phyloP scores from a whole-genome alignment of 495 filamentous ascomycete species.

The Letharia lupina region DNA sequence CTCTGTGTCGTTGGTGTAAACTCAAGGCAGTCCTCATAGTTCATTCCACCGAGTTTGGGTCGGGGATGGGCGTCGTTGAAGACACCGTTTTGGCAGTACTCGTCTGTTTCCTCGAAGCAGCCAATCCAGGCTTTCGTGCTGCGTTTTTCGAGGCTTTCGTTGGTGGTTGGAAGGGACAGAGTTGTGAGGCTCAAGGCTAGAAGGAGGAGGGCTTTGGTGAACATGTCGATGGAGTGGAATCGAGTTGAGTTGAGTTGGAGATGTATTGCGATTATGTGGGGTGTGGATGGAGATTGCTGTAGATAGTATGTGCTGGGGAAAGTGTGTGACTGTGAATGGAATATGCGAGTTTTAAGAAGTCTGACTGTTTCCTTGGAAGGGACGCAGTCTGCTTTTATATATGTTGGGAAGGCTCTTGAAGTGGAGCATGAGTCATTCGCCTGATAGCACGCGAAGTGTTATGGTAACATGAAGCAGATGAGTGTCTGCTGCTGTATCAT shows the following conservation, averaged over 20 bases:
- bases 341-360: no score
- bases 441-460: not conserved
- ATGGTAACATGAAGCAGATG: not conserved
- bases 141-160: not conserved
- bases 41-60: no score
- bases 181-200: not conserved
- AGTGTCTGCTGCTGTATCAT: not conserved
- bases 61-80: no score
- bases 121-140: not conserved
- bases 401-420: not conserved
- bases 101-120: not conserved
- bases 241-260: not conserved
- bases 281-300: not conserved
- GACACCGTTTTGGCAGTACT: not conserved
- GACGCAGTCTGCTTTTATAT: not conserved
- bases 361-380: not conserved
- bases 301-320: not conserved
- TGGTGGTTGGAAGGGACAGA: not conserved
- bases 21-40: not conserved
- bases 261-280: not conserved
- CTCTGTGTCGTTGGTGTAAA: not conserved
- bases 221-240: not conserved
- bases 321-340: no score
- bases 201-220: not conserved
- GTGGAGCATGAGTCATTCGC: not conserved